Evolutionary conservation across 306 rosid species (phyloP), one percentile per base, ranked within the genome.

Genomic region (Ziziphus jujuba): DNA sequence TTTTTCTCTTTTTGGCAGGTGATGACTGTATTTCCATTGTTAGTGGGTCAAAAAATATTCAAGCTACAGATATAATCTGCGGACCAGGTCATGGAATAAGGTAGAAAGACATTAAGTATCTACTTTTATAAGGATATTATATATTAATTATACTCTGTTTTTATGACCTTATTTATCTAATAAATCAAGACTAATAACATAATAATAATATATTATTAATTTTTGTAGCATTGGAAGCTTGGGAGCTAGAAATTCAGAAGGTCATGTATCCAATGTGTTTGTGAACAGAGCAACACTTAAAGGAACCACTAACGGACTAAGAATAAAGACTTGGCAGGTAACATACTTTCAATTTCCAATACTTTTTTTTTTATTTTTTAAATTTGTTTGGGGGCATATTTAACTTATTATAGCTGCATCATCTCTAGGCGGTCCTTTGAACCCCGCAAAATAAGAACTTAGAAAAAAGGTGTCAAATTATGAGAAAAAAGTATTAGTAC

Each of bases 81-180:
- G 98, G 98, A 45, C 98, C 98, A 54, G 98, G 98, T 10, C 98
- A 91, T 79, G 98, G 98, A 78, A 89, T 91, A 61, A 91, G 98
- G 97, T 91, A 24, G 48, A n/a, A 22, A 28, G 4, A 21, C 5
- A 21, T 10, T 61, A 38, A 20, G 1, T 13, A 7, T 9, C 8
- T 6, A 1, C 2, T 2, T n/a, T n/a, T n/a, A n/a, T 36, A n/a
- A n/a, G 1, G 34, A 13, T 11, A 36, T 59, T 28, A 28, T 28
- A 28, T 24, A 19, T 9, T 35, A 20, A 15, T 10, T 12, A 59
- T 2, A 4, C 13, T 60, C 5, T 28, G 24, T 11, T n/a, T 17
- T 63, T 15, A 17, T 9, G 31, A 16, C 47, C n/a, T 58, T 28
- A 16, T 31, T 16, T 2, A 9, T 3, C 28, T 9, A 14, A 3